Evolutionary conservation across 2,329 filamentous ascomycete species (phyloP).

Genomic region (Xylariaceae sp.): DNA sequence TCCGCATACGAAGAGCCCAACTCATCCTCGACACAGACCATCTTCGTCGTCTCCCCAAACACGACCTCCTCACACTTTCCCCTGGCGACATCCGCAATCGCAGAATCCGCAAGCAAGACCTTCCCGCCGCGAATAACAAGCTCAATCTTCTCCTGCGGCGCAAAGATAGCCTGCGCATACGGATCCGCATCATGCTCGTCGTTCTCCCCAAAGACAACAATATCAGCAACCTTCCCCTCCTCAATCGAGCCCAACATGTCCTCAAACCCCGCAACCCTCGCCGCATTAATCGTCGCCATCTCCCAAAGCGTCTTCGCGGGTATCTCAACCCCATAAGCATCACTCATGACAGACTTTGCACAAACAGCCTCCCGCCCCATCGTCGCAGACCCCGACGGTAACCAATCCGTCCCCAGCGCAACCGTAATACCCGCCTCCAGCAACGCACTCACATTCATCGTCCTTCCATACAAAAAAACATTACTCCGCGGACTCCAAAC

Average conservation of each 20-base stretch:
- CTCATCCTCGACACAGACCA: constrained; percentile 24
- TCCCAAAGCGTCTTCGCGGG: constrained; percentile 27
- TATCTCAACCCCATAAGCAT: constrained; percentile 15
- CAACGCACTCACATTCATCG: constrained; percentile 26
- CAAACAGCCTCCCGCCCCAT: constrained; percentile 28
- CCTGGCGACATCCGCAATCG: constrained; percentile 9
- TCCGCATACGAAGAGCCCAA: constrained; percentile 23
- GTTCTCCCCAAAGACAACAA: constrained; percentile 37
- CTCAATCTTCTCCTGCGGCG: constrained; percentile 22
- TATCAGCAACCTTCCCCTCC: constrained; percentile 39
- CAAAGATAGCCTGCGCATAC: constrained; percentile 24
- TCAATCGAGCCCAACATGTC: constrained; percentile 38
- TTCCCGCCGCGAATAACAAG: constrained; percentile 29
- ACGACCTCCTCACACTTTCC: constrained; percentile 19
- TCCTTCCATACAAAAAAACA: constrained; percentile 29
- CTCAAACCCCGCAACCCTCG: constrained; percentile 37
- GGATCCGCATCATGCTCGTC: constrained; percentile 2
- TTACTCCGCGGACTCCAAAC: constrained; percentile 32
- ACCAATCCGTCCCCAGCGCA: constrained; percentile 31
- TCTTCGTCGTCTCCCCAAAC: constrained; percentile 21
- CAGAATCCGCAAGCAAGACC: constrained; percentile 19
- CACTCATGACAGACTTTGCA: constrained; percentile 12
- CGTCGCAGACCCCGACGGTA: constrained; percentile 28
- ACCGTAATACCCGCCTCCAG: constrained; percentile 27
- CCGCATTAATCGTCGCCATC: constrained; percentile 42